Percentiles rank a stretch among this genome's conserved stretches.
phyloP scores from a whole-genome alignment of 345 rosid genomes.

The Eucalyptus victrix region DNA sequence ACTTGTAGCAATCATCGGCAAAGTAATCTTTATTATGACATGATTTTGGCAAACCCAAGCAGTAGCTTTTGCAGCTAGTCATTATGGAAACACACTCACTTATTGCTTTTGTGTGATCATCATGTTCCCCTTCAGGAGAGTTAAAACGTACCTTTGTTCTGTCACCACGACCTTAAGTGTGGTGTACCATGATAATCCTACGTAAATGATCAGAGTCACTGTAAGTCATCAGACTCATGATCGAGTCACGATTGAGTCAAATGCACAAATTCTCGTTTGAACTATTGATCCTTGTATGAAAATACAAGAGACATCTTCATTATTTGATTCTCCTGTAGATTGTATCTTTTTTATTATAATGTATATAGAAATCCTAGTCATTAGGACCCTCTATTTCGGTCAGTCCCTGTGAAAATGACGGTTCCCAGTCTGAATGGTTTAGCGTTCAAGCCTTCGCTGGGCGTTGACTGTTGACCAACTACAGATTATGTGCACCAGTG shows the following conservation, averaged over 20 bases:
- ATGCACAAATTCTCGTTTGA: not conserved
- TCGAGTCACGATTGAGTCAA: not conserved
- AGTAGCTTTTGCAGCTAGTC: not conserved
- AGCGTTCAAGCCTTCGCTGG: not conserved
- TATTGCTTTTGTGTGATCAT: not conserved
- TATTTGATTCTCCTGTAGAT: not conserved
- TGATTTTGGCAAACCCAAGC: not conserved
- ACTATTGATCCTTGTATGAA: not conserved
- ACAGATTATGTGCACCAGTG: not conserved
- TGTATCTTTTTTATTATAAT: not conserved
- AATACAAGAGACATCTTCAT: not conserved
- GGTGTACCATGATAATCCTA: not conserved
- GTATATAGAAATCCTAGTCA: not conserved
- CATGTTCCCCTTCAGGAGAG: not conserved
- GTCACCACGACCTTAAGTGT: not conserved
- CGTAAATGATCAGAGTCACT: not conserved
- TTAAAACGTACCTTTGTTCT: not conserved
- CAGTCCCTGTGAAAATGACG: not conserved
- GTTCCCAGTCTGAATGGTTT: not conserved
- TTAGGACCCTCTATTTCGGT: not conserved
- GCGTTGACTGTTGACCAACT: not conserved
- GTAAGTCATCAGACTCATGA: not conserved
- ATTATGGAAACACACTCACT: not conserved
- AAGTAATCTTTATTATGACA: not conserved
- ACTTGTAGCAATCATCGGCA: not conserved